Evolutionary conservation across 2,329 filamentous ascomycete species (phyloP).

Genomic region (Leptographium radiaticola): DNA sequence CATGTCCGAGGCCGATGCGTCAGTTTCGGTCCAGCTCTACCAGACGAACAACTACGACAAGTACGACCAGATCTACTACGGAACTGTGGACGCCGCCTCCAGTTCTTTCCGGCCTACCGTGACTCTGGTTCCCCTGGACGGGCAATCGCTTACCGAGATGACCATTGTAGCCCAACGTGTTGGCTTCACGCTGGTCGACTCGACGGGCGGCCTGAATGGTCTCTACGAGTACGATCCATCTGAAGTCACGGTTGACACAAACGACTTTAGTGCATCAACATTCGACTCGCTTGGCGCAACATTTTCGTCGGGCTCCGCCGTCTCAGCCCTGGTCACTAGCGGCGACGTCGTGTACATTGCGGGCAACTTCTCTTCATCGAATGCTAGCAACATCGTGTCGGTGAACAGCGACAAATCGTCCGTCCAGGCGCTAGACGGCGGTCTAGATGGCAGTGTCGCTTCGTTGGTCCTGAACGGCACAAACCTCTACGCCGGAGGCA

Average conservation of each 20-base stretch:
- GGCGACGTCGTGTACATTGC: constrained; percentile 60
- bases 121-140: constrained; percentile 56
- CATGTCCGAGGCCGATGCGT: constrained; percentile 31
- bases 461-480: constrained; percentile 55
- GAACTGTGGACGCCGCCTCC: constrained; percentile 64
- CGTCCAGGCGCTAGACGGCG: constrained; percentile 50
- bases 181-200: constrained; percentile 60
- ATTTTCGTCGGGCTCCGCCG: constrained; percentile 52
- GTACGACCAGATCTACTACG: constrained; percentile 84
- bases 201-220: constrained; percentile 73
- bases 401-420: constrained; percentile 51
- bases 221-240: constrained; percentile 78
- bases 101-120: constrained; percentile 66
- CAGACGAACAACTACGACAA: constrained; percentile 97
- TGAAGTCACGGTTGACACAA: constrained; percentile 40
- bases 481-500: constrained; percentile 68
- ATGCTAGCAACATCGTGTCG: constrained; percentile 63
- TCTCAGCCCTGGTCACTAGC: constrained; percentile 54
- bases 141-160: constrained; percentile 47
- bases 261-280: constrained; percentile 55
- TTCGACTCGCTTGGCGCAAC: constrained; percentile 64
- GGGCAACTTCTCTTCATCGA: constrained; percentile 65
- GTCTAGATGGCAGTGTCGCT: constrained; percentile 68
- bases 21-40: constrained; percentile 45
- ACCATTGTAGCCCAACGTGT: constrained; percentile 85